Base-by-base conservation (phyloP, 2,329 filamentous ascomycete genomes). In the Polytolypa hystricis region DNA sequence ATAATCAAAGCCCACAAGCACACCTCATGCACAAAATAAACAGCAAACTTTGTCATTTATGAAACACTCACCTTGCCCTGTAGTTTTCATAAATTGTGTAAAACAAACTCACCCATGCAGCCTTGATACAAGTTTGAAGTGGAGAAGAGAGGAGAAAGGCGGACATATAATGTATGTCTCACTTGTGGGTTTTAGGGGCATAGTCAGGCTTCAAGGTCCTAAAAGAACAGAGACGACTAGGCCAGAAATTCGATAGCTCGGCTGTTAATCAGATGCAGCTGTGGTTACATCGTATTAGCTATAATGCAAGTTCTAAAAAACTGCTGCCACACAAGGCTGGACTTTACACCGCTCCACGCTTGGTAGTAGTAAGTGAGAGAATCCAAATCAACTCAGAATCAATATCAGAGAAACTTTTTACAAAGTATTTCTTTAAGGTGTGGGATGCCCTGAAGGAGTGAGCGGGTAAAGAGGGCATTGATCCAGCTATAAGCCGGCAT, bases 341-440 rank as follows among this genome's bases (percentile, higher is more conserved):
- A 8, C 67, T 82, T 20, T 79, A 78, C 61, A 82, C 73, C 20
- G 81, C 77, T 17, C 79, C 79, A 2, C 77, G 83, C 51, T 27
- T 45, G 14, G 11, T 11, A n/a, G 12, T 14, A 18, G 17, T 48
- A 20, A 40, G 43, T 11, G 52, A 56, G 39, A 37, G 53, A 17
- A 55, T 56, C 21, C 42, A 41, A n/a, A 51, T 56, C 27, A 43
- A 54, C 31, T 35, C 27, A 35, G 12, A 39, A 14, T 33, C 45
- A 8, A 39, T 49, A n/a, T 27, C 35, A 2, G 38, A 47, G 28
- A 25, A 39, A 5, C 19, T 35, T 11, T 49, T 49, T 30, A 23
- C 45, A 9, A 29, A 36, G 18, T 49, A 48, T 32, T 50, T 50
- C 31, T 47, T 48, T 26, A 44, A 53, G 30, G 42, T 49, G 4